phyloP scores from a whole-genome alignment of 2,329 filamentous ascomycete species.

The Rutstroemia sp. region DNA sequence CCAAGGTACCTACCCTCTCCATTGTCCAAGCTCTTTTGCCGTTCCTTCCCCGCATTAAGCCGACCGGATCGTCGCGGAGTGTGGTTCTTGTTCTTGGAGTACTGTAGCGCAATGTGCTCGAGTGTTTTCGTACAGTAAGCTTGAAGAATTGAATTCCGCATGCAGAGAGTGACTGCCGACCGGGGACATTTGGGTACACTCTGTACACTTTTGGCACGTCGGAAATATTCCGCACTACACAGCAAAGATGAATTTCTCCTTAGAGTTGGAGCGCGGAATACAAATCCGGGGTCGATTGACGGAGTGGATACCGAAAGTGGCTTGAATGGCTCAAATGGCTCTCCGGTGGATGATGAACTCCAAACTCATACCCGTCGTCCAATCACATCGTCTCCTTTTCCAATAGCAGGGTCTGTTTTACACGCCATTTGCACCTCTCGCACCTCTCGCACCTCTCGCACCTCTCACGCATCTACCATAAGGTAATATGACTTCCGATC shows the following conservation, averaged over 20 bases:
- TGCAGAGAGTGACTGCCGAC: neutral
- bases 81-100: neutral
- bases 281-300: neutral
- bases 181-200: neutral
- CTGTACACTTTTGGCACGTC: no score
- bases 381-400: neutral
- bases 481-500: no score
- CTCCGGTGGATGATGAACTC: neutral
- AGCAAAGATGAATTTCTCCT: no score
- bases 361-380: neutral
- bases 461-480: no score
- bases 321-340: no score
- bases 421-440: neutral
- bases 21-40: neutral
- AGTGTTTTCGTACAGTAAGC: neutral
- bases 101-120: neutral
- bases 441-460: no score
- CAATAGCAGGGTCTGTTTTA: neutral
- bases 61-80: neutral
- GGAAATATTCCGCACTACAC: no score
- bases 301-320: neutral
- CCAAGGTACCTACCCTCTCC: neutral
- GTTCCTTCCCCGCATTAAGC: neutral
- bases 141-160: neutral
- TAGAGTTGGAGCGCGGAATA: neutral